phyloP scores from a whole-genome alignment of 208 protist species.

The Wallacemonas rigidus region DNA sequence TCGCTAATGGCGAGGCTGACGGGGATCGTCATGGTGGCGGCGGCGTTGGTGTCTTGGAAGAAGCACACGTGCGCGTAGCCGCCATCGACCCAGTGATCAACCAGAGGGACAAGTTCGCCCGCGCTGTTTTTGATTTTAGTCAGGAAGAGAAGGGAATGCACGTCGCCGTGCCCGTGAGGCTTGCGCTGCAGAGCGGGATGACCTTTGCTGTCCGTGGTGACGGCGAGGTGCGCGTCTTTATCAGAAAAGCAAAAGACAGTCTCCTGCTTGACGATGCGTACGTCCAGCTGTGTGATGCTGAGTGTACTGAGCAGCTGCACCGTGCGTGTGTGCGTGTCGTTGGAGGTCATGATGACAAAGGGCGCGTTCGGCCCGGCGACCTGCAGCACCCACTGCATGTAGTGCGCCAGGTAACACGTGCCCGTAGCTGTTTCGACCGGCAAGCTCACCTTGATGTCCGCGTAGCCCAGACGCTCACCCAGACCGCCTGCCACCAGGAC shows the following conservation, averaged over 20 bases:
- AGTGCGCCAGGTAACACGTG: constrained; percentile 83
- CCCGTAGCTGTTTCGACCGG: constrained; percentile 86
- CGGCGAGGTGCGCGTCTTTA: constrained; percentile 62
- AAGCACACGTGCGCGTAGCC: constrained; percentile 86
- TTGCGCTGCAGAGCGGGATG: constrained; percentile 72
- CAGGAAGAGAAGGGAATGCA: constrained; percentile 83
- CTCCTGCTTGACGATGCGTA: constrained; percentile 90
- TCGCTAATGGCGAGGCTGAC: constrained; percentile 82
- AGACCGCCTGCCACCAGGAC: constrained; percentile 92
- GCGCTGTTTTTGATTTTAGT: constrained; percentile 14
- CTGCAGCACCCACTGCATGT: constrained; percentile 56
- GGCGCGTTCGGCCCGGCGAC: constrained; percentile 48
- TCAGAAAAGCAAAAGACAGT: constrained; percentile 89
- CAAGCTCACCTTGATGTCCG: constrained; percentile 88
- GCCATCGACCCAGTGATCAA: constrained; percentile 49
- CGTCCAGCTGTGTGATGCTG: constrained; percentile 41
- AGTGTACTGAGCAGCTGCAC: constrained; percentile 62
- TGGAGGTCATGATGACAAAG: constrained; percentile 95
- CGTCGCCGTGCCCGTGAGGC: constrained; percentile 95
- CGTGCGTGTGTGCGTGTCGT: constrained; percentile 90
- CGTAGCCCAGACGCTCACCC: constrained; percentile 92
- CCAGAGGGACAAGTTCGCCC: constrained; percentile 20
- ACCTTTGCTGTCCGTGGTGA: constrained; percentile 40
- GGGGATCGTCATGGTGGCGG: constrained; percentile 67
- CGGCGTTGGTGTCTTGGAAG: constrained; percentile 95